Percentiles rank a stretch among this genome's conserved stretches.
Conservation (phyloP, 352 stramenopile species). For the Phytophthora fragariae region DNA sequence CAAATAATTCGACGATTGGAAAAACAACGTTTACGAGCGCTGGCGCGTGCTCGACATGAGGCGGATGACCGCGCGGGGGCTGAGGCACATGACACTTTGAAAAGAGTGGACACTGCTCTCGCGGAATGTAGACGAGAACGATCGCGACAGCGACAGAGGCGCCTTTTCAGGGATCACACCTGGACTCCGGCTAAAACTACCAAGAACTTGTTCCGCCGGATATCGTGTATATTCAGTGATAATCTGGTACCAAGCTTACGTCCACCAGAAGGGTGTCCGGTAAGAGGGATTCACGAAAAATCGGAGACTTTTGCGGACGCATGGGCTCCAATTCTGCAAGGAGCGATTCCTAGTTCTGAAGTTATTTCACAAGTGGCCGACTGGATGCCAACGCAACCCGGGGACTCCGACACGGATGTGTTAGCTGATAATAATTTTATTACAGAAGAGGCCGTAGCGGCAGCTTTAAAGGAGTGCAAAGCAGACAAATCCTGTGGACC, state of each 20-base stretch:
- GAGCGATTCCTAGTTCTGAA: not conserved
- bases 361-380: not conserved
- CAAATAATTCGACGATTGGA: not conserved
- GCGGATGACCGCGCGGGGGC: not conserved
- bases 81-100: not conserved
- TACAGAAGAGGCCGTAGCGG: not conserved
- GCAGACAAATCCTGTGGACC: not conserved
- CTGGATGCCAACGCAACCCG: not conserved
- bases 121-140: not conserved
- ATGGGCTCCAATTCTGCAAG: not conserved
- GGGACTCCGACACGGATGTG: not conserved
- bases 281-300: not conserved
- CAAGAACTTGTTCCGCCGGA: not conserved
- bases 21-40: not conserved
- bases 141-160: not conserved
- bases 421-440: not conserved
- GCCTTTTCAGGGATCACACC: not conserved
- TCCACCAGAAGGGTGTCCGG: not conserved
- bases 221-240: not conserved
- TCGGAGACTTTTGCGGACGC: not conserved
- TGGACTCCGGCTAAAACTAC: not conserved
- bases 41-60: not conserved
- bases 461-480: not conserved
- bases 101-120: not conserved
- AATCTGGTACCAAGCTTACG: not conserved